Conservation (phyloP, 2,329 filamentous ascomycete genomes). For the Neonectria punicea region DNA sequence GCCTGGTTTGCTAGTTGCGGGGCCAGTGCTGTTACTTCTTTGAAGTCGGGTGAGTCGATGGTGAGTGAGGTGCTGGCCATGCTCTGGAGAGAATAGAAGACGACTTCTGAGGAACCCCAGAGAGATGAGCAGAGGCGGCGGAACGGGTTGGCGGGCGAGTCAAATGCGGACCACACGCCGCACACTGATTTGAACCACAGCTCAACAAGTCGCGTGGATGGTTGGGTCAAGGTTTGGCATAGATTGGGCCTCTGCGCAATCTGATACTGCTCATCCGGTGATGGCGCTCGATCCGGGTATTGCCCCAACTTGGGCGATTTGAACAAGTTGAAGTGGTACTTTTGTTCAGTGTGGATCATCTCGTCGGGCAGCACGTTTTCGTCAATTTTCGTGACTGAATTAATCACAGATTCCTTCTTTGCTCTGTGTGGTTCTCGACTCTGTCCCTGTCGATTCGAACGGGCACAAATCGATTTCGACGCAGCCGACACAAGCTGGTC, state of each 20-base stretch:
- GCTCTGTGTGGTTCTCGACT: background rate
- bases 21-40: constrained; percentile 29
- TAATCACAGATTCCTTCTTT: background rate
- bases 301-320: background rate
- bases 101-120: constrained; percentile 24
- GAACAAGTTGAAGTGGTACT: background rate
- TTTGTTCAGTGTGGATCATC: background rate
- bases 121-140: constrained; percentile 28
- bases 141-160: constrained; percentile 33
- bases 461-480: constrained; percentile 4
- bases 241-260: background rate
- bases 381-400: background rate
- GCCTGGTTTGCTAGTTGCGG: constrained; percentile 33
- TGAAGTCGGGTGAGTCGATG: constrained; percentile 23
- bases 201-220: constrained; percentile 29
- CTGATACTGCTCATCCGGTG: background rate
- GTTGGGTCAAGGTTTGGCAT: constrained; percentile 30
- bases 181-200: constrained; percentile 38
- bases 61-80: constrained; percentile 34
- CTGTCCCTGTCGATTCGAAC: background rate
- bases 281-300: background rate
- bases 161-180: constrained; percentile 36
- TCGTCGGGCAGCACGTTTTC: background rate
- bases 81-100: constrained; percentile 37
- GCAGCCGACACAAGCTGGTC: constrained; percentile 15